Base-by-base conservation (phyloP, 352 stramenopile genomes). In the Pythium pyrilobum region DNA sequence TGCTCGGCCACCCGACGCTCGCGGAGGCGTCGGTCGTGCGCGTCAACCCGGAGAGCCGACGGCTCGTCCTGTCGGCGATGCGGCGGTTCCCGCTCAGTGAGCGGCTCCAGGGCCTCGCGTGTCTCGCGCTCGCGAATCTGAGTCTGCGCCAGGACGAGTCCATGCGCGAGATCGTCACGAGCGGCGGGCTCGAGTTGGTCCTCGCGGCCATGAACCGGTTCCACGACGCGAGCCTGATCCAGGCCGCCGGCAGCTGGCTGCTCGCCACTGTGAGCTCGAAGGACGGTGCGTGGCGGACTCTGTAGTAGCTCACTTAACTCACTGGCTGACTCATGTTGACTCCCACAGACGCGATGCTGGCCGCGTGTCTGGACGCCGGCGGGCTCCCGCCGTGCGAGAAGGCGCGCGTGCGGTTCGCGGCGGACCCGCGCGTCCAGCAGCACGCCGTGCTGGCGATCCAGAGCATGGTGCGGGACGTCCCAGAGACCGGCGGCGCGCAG, bases 61-160 rank as follows among this genome's bases (percentile, higher is more conserved):
- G 70, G 7, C 64, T 87, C 6, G 77, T 84, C 11, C 59, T 87
- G 20, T 78, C 72, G 10, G 70, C 74, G 33, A 85, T 85, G 77
- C 61, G 64, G 32, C 62, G 73, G 0, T 85, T 87, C 45, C 72
- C 72, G n/a, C 47, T 82, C 15, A 76, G 67, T 23, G 74, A 85
- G 50, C 67, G 81, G 46, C 48, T 85, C 1, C 74, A 87, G 41
- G 77, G 74, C 3, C 56, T 87, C 16, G 52, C 67, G 7, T 81
- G 64, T 28, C 59, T 87, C 4, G 72, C 74, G 4, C 58, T 87
- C 16, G 69, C 70, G 6, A 87, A 87, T 18, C 45, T 87, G 3
- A 84, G 74, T 38, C 53, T 85, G 25, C 74, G 74, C 6, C 67
- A 84, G 78, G 77, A 85, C 16, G 56, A 73, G 11, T 82, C 72